Evolutionary conservation across 495 filamentous ascomycete genomes (phyloP), one percentile per base, ranked within the genome.

Genomic region (Hypoxylon fragiforme): DNA sequence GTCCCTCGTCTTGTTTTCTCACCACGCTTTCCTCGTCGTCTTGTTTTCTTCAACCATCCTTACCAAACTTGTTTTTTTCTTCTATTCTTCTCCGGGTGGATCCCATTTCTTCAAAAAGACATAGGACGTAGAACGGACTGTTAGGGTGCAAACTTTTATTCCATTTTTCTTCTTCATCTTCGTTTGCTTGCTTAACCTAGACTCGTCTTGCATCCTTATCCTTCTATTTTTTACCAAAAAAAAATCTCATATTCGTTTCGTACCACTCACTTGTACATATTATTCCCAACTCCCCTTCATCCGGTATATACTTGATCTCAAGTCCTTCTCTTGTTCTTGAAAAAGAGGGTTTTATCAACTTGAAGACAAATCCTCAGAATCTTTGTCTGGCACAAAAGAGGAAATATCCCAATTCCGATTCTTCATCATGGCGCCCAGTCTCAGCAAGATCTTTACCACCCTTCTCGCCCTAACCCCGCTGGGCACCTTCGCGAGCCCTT

Each of bases 361-460:
- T n/a, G n/a, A n/a, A n/a, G n/a, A n/a, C n/a, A n/a, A n/a, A 41
- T 31, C 35, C 49, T 53, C 44, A 20, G 44, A n/a, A n/a, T n/a
- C n/a, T 41, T 57, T 62, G 59, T 62, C 59, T 50, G 59, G 59
- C 34, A 62, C 59, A 62, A 54, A 45, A 39, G 30, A 47, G 41
- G 44, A 28, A 35, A 20, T 22, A 21, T 13, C 12, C 26, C 18
- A 7, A 11, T 39, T 8, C 11, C 32, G 34, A 50, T 49, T 26
- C 30, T 15, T 42, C 48, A 65, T 45, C 22, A 69, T 67, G 64
- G 59, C 61, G 22, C 64, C 67, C 31, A 65, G 41, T 42, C 32
- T 74, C 37, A 47, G 62, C 38, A 39, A 57, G 34, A 57, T 73
- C 41, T 65, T 76, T 49, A 55, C 68, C 7, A 45, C 60, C 38